phyloP scores from a whole-genome alignment of 768 basidiomycete genomes.

The Pleurotus tuoliensis region DNA sequence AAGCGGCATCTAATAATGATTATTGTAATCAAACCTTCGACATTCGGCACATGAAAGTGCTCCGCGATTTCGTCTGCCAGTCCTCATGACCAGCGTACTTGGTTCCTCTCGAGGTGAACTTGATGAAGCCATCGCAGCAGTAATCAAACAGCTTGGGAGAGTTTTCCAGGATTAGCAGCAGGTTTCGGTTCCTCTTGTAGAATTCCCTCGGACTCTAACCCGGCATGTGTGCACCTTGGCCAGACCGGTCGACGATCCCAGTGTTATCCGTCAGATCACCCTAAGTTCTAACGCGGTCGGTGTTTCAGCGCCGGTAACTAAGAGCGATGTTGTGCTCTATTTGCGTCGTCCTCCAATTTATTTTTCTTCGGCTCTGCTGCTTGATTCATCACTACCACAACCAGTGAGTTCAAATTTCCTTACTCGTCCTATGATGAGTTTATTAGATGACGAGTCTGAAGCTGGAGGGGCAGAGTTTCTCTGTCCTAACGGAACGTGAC shows the following conservation, averaged over 20 bases:
- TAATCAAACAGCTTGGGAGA: not conserved
- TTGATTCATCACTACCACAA: slow-evolving; percentile 10
- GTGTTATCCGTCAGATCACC: not conserved
- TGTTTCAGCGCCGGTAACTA: no score
- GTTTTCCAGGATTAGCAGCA: slow-evolving; percentile 3
- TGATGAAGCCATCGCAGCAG: slow-evolving; percentile 15
- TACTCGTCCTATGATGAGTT: slow-evolving; percentile 33
- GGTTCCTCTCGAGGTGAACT: not conserved
- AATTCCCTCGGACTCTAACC: slow-evolving; percentile 1
- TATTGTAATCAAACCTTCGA: slow-evolving; percentile 42
- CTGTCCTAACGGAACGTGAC: slow-evolving; percentile 51
- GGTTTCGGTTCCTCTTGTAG: slow-evolving; percentile 1
- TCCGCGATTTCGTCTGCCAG: slow-evolving; percentile 43
- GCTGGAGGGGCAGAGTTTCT: slow-evolving; percentile 54
- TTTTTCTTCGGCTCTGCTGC: not conserved
- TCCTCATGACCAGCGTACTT: slow-evolving; percentile 28
- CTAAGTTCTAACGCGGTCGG: not conserved
- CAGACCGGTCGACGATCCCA: not conserved
- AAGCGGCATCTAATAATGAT: slow-evolving; percentile 6
- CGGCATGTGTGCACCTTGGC: not conserved
- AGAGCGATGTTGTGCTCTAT: not conserved
- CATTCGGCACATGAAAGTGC: slow-evolving; percentile 68
- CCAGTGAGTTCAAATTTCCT: slow-evolving; percentile 16
- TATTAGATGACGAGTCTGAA: slow-evolving; percentile 82
- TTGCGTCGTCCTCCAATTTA: not conserved